Evolutionary conservation across 371 early-diverging fungal genomes (phyloP), one percentile per base, ranked within the genome.

Genomic region (Blakeslea trispora): DNA sequence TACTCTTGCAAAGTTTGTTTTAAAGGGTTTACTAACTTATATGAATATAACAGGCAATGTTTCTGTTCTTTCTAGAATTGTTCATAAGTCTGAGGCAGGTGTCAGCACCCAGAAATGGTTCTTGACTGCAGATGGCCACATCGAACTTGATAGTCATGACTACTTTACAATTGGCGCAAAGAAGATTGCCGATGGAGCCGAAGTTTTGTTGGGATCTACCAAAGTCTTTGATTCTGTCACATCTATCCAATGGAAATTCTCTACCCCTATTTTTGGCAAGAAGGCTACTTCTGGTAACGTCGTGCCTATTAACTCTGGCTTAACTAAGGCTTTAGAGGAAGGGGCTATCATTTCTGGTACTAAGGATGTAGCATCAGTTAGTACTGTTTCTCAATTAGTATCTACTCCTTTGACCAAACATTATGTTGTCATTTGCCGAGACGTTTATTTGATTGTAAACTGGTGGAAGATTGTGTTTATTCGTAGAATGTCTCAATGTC

Each of bases 201-300:
- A 21, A 1, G 28, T 70, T 4, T 42, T 57, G 1, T 45, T 66
- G 31, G 40, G 39, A 10, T 51, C 53, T 10, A 45, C 57, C 4
- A 44, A 34, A 19, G 37, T 17, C 13, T 44, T 58, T 8, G 50
- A 28, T 18, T 22, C 50, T 24, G 57, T 55, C 11, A 50, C 46
- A 7, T 17, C 46, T 17, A 56, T 74, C 28, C 62, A 62, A 37
- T 77, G 77, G 77, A 71, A 63, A 39, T 74, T 77, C 59, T 62
- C 71, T 48, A 46, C 55, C 7, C 77, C 77, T 24, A 53, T 74
- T 11, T 77, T 77, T 52, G 71, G 71, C 24, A 74, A 72, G 57
- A 55, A 48, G 44, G 49, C 60, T 4, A 32, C 54, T 17, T 39
- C 50, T 0, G 41, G 55, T n/a, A 10, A 42, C 7, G 54, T 31